Evolutionary conservation across 352 stramenopile species (phyloP).

Genomic region (Globisporangium parvum): DNA sequence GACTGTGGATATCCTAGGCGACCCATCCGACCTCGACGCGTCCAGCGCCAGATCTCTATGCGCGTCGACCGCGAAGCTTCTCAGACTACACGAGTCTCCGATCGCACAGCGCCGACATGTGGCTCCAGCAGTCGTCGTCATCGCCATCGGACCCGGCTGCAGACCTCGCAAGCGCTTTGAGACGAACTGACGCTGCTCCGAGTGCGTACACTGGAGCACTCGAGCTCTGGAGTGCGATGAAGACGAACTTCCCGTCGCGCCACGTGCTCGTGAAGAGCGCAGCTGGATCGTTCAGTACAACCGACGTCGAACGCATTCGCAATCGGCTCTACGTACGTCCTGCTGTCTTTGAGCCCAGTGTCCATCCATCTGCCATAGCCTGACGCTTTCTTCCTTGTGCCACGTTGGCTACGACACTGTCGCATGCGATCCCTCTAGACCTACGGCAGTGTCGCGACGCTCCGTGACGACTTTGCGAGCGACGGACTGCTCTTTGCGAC

Average conservation of each 20-base stretch:
- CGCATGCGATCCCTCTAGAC: no score
- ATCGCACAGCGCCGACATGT: constrained; percentile 13
- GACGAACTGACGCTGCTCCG: no score
- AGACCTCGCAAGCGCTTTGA: not conserved
- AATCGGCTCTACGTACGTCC: constrained; percentile 50
- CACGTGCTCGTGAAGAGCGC: constrained; percentile 59
- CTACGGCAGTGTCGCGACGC: constrained; percentile 50
- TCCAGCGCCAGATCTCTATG: constrained; percentile 5
- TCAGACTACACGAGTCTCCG: constrained; percentile 59
- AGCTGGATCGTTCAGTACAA: constrained; percentile 23
- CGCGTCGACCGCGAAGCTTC: constrained; percentile 43
- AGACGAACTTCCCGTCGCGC: constrained; percentile 50
- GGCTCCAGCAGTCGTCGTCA: not conserved
- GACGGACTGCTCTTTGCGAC: constrained; percentile 69
- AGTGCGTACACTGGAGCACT: not conserved
- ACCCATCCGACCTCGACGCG: no score
- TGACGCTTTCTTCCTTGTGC: no score
- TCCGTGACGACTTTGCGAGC: constrained; percentile 36
- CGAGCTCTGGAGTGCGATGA: constrained; percentile 52
- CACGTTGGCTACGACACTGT: no score
- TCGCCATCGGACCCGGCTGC: no score
- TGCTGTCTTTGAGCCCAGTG: not conserved
- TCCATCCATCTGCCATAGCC: no score
- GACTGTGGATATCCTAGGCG: no score
- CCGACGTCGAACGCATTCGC: constrained; percentile 35